Base-by-base conservation (phyloP, 805 yeast genomes). In the Metahyphopichia silvanorum region DNA sequence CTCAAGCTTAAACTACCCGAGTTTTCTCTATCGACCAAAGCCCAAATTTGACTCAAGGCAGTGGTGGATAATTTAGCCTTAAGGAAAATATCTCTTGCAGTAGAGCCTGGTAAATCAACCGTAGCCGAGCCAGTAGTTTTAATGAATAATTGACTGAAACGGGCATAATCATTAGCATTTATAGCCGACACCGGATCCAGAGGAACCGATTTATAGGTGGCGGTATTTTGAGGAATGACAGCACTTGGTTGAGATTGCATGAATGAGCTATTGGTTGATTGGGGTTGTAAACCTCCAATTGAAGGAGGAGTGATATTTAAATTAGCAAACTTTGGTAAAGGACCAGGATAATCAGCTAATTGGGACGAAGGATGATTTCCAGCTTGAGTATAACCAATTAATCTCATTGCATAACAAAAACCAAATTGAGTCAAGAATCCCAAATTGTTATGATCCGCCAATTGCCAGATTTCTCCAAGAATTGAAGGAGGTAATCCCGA, bases 391-490 rank as follows among this genome's bases (percentile, higher is more conserved):
- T 86, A 85, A 17, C 94, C 95, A 49, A 93, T 85, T 44, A 87
- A 66, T 55, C 99, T 76, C 77, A 93, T 73, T 14, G 97, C 96
- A 33, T 79, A 74, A 40, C 84, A 76, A 59, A 93, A 93, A 16
- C 89, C 91, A 35, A 74, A 69, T 51, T 81, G 86, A 46, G 82
- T 82, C 42, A 93, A 68, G 50, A 81, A 84, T 0, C 99, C 99
- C 42, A 79, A 71, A 62, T 87, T 87, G 38, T 78, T 80, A n/a
- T 76, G 74, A 60, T 93, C 99, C n/a, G 96, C 88, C 21, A 84
- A 55, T 56, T 85, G 89, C 98, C 98, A 93, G 42, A 93, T 81
- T 58, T 88, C 93, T 7, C 96, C 95, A 21, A 93, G 68, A 19
- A 75, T 63, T 12, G 79, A 68, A 3, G 94, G 82, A 5, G 93